Evolutionary conservation across 2,329 filamentous ascomycete genomes (phyloP).

Genomic region (Pseudocercospora musae): DNA sequence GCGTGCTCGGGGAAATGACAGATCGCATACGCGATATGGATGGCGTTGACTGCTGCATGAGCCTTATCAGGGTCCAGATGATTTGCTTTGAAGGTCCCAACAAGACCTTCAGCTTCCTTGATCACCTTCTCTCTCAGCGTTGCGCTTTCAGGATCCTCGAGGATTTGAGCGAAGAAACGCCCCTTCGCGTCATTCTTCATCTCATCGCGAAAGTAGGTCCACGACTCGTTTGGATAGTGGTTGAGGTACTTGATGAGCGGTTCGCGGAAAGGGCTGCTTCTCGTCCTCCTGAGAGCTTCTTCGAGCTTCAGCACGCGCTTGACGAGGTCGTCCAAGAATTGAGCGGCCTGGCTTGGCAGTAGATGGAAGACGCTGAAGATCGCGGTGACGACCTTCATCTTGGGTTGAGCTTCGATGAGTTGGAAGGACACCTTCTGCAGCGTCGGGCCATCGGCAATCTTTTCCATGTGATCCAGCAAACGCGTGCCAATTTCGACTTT

Average conservation of each 20-base stretch:
- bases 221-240: conserved; percentile 84
- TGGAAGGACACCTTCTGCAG: conserved; percentile 92
- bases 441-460: conserved; percentile 74
- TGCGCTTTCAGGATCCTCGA: conserved; percentile 70
- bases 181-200: conserved; percentile 85
- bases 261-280: conserved; percentile 84
- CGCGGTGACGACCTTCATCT: conserved; percentile 91
- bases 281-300: conserved; percentile 76
- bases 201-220: conserved; percentile 72
- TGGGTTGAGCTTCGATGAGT: conserved; percentile 84
- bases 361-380: conserved; percentile 97
- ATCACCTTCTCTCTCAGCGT: conserved; percentile 72
- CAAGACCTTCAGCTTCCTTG: conserved; percentile 68
- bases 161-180: conserved; percentile 82
- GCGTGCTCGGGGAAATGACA: conserved; percentile 62
- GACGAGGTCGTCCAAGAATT: conserved; percentile 86
- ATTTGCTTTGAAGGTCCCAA: conserved; percentile 59
- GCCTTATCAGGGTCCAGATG: conserved; percentile 64
- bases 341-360: conserved; percentile 82
- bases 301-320: conserved; percentile 89
- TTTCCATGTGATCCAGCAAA: conserved; percentile 89
- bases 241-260: conserved; percentile 93
- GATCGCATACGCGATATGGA: conserved; percentile 80
- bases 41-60: conserved; percentile 77
- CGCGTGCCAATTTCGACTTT: conserved; percentile 96